Evolutionary conservation across 129 eudicot species (phyloP).

Genomic region (Erigeron canadensis): DNA sequence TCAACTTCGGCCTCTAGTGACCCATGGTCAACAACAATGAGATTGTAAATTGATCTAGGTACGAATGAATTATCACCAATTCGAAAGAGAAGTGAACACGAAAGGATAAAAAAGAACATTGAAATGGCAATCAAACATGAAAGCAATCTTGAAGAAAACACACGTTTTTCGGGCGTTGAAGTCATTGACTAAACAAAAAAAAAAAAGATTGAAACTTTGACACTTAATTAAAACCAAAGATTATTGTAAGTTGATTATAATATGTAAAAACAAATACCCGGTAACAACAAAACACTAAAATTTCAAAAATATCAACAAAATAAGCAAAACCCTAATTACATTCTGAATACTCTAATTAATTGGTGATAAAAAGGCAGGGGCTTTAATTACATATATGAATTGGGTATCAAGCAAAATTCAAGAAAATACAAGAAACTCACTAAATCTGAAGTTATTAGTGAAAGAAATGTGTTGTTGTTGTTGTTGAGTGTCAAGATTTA

Average conservation of each 20-base stretch:
- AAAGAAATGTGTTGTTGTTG: not conserved
- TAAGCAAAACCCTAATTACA: constrained; percentile 22
- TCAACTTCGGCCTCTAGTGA: constrained; percentile 23
- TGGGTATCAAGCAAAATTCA: constrained; percentile 9
- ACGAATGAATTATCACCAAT: constrained; percentile 46
- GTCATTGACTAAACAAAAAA: constrained; percentile 14
- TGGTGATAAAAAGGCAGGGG: not conserved
- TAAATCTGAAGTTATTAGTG: constrained; percentile 1
- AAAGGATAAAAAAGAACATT: constrained; percentile 53
- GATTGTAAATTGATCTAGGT: constrained; percentile 53
- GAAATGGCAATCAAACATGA: constrained; percentile 59
- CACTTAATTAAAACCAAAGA: not conserved
- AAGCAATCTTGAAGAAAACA: constrained; percentile 54
- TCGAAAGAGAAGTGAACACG: constrained; percentile 51
- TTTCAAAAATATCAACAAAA: not conserved
- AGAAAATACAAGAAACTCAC: constrained; percentile 7
- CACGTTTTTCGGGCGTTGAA: constrained; percentile 57
- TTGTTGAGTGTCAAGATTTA: constrained; percentile 10
- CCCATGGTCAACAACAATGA: constrained; percentile 39
- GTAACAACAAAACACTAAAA: constrained; percentile 17
- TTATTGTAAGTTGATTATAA: not conserved
- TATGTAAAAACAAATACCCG: constrained; percentile 25
- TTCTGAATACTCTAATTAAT: constrained; percentile 23
- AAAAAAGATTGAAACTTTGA: constrained; percentile 8
- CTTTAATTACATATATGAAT: constrained; percentile 9